Conservation (phyloP, 495 filamentous ascomycete genomes). For the Neurospora sp. region DNA sequence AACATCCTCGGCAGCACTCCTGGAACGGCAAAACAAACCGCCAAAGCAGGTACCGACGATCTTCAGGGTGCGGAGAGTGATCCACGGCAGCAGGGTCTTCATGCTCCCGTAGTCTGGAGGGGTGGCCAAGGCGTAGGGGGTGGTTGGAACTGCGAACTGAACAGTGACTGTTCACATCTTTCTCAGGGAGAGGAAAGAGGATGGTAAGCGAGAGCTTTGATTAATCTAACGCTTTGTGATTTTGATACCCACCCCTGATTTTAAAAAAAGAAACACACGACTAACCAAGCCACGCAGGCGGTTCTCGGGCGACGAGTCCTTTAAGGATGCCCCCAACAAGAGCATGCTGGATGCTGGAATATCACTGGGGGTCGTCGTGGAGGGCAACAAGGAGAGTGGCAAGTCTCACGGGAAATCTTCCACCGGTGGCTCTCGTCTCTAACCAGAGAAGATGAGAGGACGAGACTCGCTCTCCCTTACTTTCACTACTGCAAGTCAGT, state of each 20-base stretch:
- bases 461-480: not conserved
- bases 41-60: slow-evolving; percentile 24
- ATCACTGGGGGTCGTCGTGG: slow-evolving; percentile 24
- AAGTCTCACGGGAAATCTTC: not conserved
- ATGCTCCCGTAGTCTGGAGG: slow-evolving; percentile 47
- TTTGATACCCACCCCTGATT: slow-evolving; percentile 13
- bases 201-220: slow-evolving; percentile 51
- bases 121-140: slow-evolving; percentile 59
- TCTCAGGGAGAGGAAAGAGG: slow-evolving; percentile 74
- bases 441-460: not conserved
- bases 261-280: not conserved
- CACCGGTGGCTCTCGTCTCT: not conserved
- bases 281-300: slow-evolving; percentile 37
- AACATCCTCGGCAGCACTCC: slow-evolving; percentile 4
- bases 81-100: slow-evolving; percentile 18
- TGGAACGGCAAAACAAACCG: slow-evolving; percentile 8
- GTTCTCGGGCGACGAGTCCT: slow-evolving; percentile 68
- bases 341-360: slow-evolving; percentile 22
- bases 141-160: slow-evolving; percentile 68
- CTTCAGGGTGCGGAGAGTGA: slow-evolving; percentile 6
- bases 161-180: slow-evolving; percentile 74
- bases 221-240: slow-evolving; percentile 4
- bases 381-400: slow-evolving; percentile 9
- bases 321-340: slow-evolving; percentile 21
- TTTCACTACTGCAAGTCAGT: not conserved